Percentiles rank a stretch among this genome's conserved stretches.
Evolutionary conservation across 192 early-diverging fungal species (phyloP).

Genomic region (Backusella luteola): DNA sequence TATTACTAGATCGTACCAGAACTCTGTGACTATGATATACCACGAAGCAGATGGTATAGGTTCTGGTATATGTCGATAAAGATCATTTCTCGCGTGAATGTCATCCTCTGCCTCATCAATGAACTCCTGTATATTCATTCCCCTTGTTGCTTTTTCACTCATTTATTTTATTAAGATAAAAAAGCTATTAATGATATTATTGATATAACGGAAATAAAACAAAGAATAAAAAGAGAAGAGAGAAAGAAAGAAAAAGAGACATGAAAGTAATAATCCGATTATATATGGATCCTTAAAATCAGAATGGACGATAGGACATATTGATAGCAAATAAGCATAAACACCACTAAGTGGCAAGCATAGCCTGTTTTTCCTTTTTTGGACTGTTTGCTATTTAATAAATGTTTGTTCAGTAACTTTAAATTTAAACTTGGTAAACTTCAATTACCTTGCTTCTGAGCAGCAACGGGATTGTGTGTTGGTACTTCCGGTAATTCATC

Average conservation of each 20-base stretch:
- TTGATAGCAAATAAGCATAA: not conserved
- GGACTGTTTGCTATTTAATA: not conserved
- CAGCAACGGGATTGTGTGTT: not conserved
- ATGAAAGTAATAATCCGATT: not conserved
- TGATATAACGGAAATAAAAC: not conserved
- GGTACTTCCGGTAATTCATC: slow-evolving; percentile 6
- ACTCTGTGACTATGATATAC: slow-evolving; percentile 58
- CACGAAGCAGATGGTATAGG: slow-evolving; percentile 46
- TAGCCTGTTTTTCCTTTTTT: slow-evolving; percentile 7
- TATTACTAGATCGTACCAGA: slow-evolving; percentile 41
- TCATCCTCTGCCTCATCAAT: not conserved
- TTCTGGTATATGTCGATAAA: slow-evolving; percentile 46
- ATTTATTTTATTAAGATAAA: not conserved
- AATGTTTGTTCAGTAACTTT: not conserved
- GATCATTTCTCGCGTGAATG: not conserved
- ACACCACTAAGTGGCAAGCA: slow-evolving; percentile 8
- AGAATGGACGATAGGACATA: not conserved
- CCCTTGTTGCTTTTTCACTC: not conserved
- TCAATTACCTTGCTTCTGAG: not conserved
- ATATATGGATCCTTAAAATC: not conserved
- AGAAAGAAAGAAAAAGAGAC: not conserved
- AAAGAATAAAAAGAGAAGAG: not conserved
- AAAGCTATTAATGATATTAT: not conserved
- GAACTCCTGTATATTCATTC: not conserved
- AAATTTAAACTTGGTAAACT: not conserved